These are phyloP conservation scores for Hypoxylon sp. DNA, from an alignment of 2,329 filamentous ascomycete species.

Conservation along the genomic window DNA sequence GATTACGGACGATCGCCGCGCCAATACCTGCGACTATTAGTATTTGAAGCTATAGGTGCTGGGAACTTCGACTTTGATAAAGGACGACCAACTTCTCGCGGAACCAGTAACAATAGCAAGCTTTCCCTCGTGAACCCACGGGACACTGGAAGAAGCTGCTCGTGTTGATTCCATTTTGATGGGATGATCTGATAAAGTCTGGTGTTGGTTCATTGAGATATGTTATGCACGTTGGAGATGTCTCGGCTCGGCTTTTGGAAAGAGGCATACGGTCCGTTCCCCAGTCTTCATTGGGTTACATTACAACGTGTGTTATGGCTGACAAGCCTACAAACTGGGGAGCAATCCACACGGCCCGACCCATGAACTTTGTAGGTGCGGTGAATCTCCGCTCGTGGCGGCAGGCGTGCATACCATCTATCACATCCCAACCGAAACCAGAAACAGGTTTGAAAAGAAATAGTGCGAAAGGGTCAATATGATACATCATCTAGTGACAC, in stretches of 20 bases:
- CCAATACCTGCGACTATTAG: slow-evolving; percentile 67
- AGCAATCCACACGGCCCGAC: slow-evolving; percentile 19
- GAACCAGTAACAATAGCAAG: slow-evolving; percentile 67
- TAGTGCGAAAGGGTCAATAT: slow-evolving; percentile 10
- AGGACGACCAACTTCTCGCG: slow-evolving; percentile 60
- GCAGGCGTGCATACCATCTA: neutral
- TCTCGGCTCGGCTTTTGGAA: neutral
- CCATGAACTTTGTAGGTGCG: slow-evolving; percentile 11
- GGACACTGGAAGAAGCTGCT: neutral
- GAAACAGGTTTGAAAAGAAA: neutral
- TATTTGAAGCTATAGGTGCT: neutral
- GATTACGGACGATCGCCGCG: slow-evolving; percentile 69
- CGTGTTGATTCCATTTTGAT: slow-evolving; percentile 6
- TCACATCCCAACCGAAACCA: slow-evolving; percentile 4
- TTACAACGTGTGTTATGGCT: neutral
- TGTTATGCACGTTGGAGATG: neutral
- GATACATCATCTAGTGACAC: slow-evolving; percentile 10
- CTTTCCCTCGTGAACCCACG: slow-evolving; percentile 60
- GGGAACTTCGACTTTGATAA: neutral
- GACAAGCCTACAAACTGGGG: neutral
- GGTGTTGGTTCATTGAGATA: neutral
- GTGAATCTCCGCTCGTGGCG: neutral
- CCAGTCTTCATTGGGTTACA: neutral
- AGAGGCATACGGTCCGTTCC: neutral
- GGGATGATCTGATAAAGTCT: neutral